Evolutionary conservation across 202 grass and related monocot species (phyloP).

Genomic region (Eragrostis tef): DNA sequence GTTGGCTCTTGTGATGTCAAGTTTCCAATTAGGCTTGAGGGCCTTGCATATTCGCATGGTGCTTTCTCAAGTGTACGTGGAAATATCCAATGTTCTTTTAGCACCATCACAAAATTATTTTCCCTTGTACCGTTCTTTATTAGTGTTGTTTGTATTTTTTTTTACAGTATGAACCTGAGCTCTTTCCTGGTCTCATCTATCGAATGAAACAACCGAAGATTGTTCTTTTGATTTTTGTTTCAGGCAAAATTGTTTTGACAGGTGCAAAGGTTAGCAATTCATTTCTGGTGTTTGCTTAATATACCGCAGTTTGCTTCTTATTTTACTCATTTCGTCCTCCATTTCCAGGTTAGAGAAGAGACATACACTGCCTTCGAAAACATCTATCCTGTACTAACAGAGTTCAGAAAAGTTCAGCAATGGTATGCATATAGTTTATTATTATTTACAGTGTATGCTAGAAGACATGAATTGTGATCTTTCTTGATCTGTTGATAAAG

Average conservation of each 20-base stretch:
- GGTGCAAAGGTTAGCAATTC: constrained; percentile 71
- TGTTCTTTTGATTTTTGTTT: constrained; percentile 96
- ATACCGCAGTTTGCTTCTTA: constrained; percentile 6
- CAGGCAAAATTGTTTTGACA: constrained; percentile 95
- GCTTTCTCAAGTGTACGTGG: constrained; percentile 86
- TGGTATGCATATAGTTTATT: constrained; percentile 55
- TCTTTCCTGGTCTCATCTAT: constrained; percentile 95
- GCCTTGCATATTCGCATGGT: constrained; percentile 89
- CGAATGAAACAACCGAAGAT: constrained; percentile 94
- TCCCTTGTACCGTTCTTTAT: not conserved
- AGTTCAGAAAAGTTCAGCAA: constrained; percentile 97
- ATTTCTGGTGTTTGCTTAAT: constrained; percentile 1
- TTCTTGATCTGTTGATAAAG: constrained; percentile 12
- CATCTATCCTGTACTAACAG: constrained; percentile 92
- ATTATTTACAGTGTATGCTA: not conserved
- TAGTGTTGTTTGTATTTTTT: constrained; percentile 10
- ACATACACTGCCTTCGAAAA: constrained; percentile 98
- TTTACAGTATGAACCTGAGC: constrained; percentile 82
- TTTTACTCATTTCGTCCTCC: constrained; percentile 11
- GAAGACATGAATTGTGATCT: not conserved
- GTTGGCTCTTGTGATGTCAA: constrained; percentile 91
- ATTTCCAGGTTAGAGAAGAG: constrained; percentile 96
- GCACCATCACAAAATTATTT: not conserved
- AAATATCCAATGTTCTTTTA: constrained; percentile 31
- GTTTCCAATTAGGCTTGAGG: constrained; percentile 95